These are phyloP conservation scores for Amniculicola lignicola DNA, from an alignment of 495 filamentous ascomycete species.

Conservation along the genomic window DNA sequence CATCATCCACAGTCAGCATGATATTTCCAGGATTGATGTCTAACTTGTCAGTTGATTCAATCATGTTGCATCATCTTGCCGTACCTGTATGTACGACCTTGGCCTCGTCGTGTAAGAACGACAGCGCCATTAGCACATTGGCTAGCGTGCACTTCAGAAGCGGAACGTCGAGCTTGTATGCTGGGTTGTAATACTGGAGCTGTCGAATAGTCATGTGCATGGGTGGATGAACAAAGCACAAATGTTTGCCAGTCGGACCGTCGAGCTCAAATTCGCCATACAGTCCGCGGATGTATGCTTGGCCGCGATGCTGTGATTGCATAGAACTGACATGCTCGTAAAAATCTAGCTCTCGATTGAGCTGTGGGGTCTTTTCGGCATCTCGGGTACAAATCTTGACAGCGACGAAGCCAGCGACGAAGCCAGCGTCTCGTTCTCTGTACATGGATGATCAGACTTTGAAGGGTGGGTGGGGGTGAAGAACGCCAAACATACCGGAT, in stretches of 20 bases:
- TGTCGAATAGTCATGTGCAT: conserved; percentile 32
- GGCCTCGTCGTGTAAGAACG: conserved; percentile 29
- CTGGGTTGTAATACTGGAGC: conserved; percentile 24
- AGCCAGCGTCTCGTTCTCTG: conserved; percentile 18
- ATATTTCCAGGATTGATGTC: conserved; percentile 31
- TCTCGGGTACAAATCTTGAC: conserved; percentile 30
- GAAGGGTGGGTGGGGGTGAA: conserved; percentile 20
- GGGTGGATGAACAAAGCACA: conserved; percentile 29
- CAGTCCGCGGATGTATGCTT: conserved; percentile 23
- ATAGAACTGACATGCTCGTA: conserved; percentile 28
- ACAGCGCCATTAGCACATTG: conserved; percentile 20
- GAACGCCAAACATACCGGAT: conserved; percentile 15
- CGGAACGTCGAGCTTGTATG: conserved; percentile 14
- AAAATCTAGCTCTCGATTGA: conserved; percentile 25
- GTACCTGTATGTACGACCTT: conserved; percentile 28
- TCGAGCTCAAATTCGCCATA: conserved; percentile 22
- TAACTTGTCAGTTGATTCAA: conserved; percentile 7
- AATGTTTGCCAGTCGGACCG: conserved; percentile 21
- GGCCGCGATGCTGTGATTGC: conserved; percentile 23
- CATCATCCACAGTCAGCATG: conserved; percentile 22
- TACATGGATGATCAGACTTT: conserved; percentile 11
- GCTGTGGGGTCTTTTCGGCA: conserved; percentile 15
- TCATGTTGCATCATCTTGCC: conserved; percentile 18
- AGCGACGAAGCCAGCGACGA: conserved; percentile 12
- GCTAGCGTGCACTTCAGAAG: conserved; percentile 21